Evolutionary conservation across 129 eudicot species (phyloP).

Genomic region (Flaveria robusta): DNA sequence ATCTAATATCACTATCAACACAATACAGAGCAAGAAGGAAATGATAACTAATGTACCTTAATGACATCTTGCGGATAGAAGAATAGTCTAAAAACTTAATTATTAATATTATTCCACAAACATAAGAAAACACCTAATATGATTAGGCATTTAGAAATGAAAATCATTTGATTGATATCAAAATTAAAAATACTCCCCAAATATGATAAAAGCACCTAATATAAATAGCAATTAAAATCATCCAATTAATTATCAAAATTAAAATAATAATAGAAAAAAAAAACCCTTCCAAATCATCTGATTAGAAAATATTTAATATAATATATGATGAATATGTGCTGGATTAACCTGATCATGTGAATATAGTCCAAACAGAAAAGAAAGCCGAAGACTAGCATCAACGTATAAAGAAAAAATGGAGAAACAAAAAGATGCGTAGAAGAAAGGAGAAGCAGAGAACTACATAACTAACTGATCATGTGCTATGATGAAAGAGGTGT

Average conservation of each 20-base stretch:
- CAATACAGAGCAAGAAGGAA: slow-evolving; percentile 3
- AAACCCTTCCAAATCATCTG: too few species aligned
- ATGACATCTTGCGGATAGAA: background rate
- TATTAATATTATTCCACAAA: background rate
- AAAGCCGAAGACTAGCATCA: background rate
- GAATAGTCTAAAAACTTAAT: too few species aligned
- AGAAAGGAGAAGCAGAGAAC: background rate
- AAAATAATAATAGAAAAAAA: too few species aligned
- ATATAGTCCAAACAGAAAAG: background rate
- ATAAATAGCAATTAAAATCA: background rate
- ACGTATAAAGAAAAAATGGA: background rate
- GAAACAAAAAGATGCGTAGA: background rate
- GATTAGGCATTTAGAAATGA: background rate
- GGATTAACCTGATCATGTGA: background rate
- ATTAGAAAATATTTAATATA: background rate
- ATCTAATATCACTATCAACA: slow-evolving; percentile 15
- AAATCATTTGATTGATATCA: background rate
- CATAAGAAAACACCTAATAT: background rate
- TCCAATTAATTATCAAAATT: too few species aligned
- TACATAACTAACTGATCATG: background rate
- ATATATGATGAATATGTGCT: background rate
- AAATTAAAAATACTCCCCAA: background rate
- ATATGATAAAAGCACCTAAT: background rate
- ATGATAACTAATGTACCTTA: background rate
- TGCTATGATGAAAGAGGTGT: too few species aligned